These are phyloP conservation scores for Polyporus tsugae DNA, from an alignment of 1,284 basidiomycete species.

Conservation along the genomic window DNA sequence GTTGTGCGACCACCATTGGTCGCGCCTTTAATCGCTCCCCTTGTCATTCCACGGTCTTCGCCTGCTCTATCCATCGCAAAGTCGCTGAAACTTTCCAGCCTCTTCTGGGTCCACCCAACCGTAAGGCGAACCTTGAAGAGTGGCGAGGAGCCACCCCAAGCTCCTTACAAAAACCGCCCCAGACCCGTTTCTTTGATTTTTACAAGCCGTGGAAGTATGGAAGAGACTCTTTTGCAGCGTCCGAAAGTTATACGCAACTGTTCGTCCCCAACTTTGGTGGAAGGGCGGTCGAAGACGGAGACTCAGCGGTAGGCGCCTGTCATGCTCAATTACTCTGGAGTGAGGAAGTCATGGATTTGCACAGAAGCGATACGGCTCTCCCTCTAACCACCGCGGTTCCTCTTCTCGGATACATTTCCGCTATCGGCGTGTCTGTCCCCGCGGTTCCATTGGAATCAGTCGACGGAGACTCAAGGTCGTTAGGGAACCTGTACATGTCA, in stretches of 20 bases:
- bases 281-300: not conserved
- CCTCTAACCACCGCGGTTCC: not conserved
- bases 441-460: not conserved
- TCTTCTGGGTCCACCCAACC: conserved; percentile 33
- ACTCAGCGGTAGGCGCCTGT: not conserved
- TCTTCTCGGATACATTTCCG: not conserved
- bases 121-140: conserved; percentile 30
- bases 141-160: not conserved
- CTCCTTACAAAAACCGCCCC: conserved; percentile 18
- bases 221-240: conserved; percentile 1
- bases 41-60: not conserved
- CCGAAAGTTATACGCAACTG: conserved; percentile 11
- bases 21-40: conserved; percentile 15
- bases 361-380: not conserved
- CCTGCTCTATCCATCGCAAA: conserved; percentile 22
- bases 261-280: conserved; percentile 13
- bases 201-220: conserved; percentile 5
- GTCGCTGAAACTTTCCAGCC: conserved; percentile 25
- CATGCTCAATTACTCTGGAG: not conserved
- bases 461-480: conserved; percentile 37
- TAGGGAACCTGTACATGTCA: conserved; percentile 92
- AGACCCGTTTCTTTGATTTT: conserved; percentile 23
- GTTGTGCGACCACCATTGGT: conserved; percentile 11
- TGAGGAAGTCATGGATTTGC: not conserved
- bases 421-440: not conserved